A percentile compares a stretch with the other conserved stretches of the same genome.
phyloP scores from a whole-genome alignment of 495 filamentous ascomycete genomes.

The Neurospora pannonica region DNA sequence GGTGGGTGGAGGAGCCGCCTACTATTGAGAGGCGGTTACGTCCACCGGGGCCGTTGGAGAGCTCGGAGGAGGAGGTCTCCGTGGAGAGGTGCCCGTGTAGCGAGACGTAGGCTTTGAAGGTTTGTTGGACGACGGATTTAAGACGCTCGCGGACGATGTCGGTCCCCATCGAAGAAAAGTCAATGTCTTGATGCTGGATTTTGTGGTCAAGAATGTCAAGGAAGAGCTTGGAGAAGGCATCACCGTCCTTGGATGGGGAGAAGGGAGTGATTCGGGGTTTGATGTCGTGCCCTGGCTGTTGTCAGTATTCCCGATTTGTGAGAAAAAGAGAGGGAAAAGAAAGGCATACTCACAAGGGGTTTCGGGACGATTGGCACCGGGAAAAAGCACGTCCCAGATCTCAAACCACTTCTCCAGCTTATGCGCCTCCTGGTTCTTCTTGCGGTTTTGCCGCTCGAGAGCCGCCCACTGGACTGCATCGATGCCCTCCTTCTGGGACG shows the following conservation, averaged over 20 bases:
- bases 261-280: background rate
- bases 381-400: constrained; percentile 21
- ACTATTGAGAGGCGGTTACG: background rate
- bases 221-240: constrained; percentile 17
- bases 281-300: constrained; percentile 14
- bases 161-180: background rate
- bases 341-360: constrained; percentile 13
- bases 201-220: constrained; percentile 19
- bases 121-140: constrained; percentile 11
- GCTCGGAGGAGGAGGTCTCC: constrained; percentile 10
- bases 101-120: constrained; percentile 12
- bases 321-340: background rate
- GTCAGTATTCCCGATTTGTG: background rate
- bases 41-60: background rate
- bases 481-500: constrained; percentile 15
- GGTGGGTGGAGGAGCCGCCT: constrained; percentile 7
- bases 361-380: constrained; percentile 8
- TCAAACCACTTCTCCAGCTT: constrained; percentile 21
- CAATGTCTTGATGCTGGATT: constrained; percentile 14
- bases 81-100: constrained; percentile 9
- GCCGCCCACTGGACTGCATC: constrained; percentile 18
- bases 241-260: constrained; percentile 10
- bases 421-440: constrained; percentile 18
- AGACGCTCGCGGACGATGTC: constrained; percentile 10
- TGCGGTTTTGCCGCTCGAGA: constrained; percentile 17